Evolutionary conservation across 2,329 filamentous ascomycete genomes (phyloP).

Genomic region (Cyphellophora europaea): DNA sequence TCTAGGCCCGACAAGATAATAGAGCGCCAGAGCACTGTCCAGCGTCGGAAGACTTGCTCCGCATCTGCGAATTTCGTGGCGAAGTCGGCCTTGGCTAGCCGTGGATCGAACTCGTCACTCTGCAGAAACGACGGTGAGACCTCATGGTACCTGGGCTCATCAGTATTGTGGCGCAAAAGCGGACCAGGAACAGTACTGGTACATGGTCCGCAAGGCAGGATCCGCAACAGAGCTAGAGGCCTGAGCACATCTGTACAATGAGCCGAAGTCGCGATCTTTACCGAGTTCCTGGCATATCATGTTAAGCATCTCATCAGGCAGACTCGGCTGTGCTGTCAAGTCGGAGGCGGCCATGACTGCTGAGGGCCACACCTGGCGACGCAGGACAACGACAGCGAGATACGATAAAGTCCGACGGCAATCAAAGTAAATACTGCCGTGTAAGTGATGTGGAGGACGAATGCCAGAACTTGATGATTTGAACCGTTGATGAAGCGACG

Average conservation of each 20-base stretch:
- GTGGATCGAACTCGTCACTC: constrained; percentile 16
- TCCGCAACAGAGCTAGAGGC: constrained; percentile 47
- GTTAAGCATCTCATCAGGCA: constrained; percentile 19
- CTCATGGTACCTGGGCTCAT: no score
- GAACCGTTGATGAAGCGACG: no score
- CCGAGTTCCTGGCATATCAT: constrained; percentile 50
- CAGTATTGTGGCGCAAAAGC: constrained; percentile 7
- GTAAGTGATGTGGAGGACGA: no score
- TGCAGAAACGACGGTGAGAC: constrained; percentile 16
- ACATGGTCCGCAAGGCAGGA: constrained; percentile 52
- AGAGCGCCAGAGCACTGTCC: constrained; percentile 58
- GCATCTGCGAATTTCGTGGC: constrained; percentile 26
- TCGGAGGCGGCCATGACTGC: neutral
- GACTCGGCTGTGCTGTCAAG: neutral
- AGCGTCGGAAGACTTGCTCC: constrained; percentile 43
- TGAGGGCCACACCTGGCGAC: no score
- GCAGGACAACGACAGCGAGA: no score
- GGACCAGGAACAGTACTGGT: constrained; percentile 43
- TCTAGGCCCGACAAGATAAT: constrained; percentile 57
- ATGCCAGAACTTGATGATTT: no score
- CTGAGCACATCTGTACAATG: constrained; percentile 51
- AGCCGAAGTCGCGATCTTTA: constrained; percentile 46
- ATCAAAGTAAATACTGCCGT: no score
- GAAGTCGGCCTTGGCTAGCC: constrained; percentile 9
- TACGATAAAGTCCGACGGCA: no score